Percentiles rank a stretch among this genome's conserved stretches.
phyloP scores from a whole-genome alignment of 2,329 filamentous ascomycete species.

The Claviceps sp. region DNA sequence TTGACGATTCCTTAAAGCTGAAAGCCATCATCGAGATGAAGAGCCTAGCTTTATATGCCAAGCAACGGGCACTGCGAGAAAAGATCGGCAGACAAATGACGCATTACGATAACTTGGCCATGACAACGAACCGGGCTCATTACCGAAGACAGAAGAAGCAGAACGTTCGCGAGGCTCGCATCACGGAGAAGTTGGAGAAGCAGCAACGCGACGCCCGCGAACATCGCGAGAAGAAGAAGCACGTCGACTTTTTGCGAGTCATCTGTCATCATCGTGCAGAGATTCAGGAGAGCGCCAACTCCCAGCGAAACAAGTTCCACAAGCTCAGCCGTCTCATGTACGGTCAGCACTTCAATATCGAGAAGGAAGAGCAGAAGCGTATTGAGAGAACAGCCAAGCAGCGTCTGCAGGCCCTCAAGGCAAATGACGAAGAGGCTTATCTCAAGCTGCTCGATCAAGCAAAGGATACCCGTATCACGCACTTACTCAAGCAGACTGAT shows the following conservation, averaged over 20 bases:
- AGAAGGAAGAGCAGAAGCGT: constrained; percentile 98
- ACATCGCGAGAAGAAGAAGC: constrained; percentile 95
- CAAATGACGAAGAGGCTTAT: constrained; percentile 98
- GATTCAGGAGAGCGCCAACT: constrained; percentile 51
- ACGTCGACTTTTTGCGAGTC: constrained; percentile 78
- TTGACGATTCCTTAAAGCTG: constrained; percentile 72
- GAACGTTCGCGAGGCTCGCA: constrained; percentile 82
- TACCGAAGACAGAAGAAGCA: constrained; percentile 97
- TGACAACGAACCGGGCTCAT: constrained; percentile 84
- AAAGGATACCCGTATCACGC: constrained; percentile 98
- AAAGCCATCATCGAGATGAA: constrained; percentile 94
- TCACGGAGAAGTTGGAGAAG: constrained; percentile 98
- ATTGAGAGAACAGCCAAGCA: constrained; percentile 97
- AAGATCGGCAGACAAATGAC: constrained; percentile 86
- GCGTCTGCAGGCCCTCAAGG: constrained; percentile 95
- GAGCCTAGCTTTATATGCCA: constrained; percentile 72
- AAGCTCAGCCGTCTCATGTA: constrained; percentile 87
- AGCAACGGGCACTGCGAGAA: constrained; percentile 75
- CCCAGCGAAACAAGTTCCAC: constrained; percentile 60
- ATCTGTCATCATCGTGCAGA: constrained; percentile 74
- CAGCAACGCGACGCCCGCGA: constrained; percentile 94
- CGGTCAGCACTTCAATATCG: constrained; percentile 83
- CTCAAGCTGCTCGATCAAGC: constrained; percentile 95
- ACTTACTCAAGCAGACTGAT: constrained; percentile 91
- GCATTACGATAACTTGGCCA: constrained; percentile 88